phyloP scores from a whole-genome alignment of 225 moss, liverwort and hornwort genomes.

The Asterella californica region DNA sequence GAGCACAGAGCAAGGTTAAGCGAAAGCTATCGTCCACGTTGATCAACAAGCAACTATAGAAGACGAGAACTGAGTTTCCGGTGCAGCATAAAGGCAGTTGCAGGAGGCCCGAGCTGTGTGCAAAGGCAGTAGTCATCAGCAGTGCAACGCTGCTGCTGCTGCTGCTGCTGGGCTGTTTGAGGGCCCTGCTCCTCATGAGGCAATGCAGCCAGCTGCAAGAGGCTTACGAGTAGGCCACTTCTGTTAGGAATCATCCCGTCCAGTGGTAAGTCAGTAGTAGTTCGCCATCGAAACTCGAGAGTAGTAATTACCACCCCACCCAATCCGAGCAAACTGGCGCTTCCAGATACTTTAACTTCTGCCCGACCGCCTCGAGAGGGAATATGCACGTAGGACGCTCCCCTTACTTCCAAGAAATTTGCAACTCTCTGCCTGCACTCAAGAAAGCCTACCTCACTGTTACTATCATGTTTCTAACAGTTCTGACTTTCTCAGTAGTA shows the following conservation, averaged over 20 bases:
- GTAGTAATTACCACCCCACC: not conserved
- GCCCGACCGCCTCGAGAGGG: constrained; percentile 19
- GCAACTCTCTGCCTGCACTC: constrained; percentile 11
- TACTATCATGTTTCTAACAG: not conserved
- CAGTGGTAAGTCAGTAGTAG: not conserved
- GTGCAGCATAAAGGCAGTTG: not conserved
- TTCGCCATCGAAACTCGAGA: constrained; percentile 1
- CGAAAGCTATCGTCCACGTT: not conserved
- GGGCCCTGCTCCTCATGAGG: constrained; percentile 1
- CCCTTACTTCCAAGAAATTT: constrained; percentile 1
- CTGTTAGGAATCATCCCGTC: constrained; percentile 8
- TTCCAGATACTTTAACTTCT: constrained; percentile 5
- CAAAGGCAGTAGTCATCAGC: not conserved
- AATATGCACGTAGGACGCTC: constrained; percentile 15
- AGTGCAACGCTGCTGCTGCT: not conserved
- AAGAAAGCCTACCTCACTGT: not conserved
- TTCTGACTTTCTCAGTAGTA: not conserved
- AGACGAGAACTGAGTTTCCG: not conserved
- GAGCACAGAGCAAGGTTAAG: too few relatives aligned
- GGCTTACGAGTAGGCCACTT: not conserved
- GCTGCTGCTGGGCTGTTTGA: not conserved
- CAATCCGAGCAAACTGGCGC: not conserved
- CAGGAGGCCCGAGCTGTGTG: not conserved
- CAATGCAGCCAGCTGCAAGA: constrained; percentile 3
- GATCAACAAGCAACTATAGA: not conserved